A percentile compares a stretch with the other conserved stretches of the same genome.
These are phyloP conservation scores for Cenchrus purpureus DNA, from an alignment of 176 grass and related monocot genomes.

Conservation along the genomic window DNA sequence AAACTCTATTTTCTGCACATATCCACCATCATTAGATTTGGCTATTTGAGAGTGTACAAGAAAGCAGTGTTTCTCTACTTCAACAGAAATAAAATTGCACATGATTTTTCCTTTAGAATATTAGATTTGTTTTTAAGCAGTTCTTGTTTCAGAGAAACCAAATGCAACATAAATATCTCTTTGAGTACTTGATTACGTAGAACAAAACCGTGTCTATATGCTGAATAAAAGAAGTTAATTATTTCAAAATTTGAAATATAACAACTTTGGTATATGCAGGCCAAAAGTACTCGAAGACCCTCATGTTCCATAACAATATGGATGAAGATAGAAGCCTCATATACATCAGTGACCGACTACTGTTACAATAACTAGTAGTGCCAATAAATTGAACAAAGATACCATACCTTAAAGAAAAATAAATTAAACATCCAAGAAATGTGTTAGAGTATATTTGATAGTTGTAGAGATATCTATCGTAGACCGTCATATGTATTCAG, in stretches of 20 bases:
- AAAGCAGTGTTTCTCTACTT: neutral
- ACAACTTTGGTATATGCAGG: neutral
- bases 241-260: too few species aligned
- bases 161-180: neutral
- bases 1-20: slow-evolving; percentile 4
- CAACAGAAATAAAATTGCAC: neutral
- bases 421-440: too few species aligned
- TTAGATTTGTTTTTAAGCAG: too few species aligned
- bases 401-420: too few species aligned
- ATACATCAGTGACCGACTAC: neutral
- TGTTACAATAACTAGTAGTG: neutral
- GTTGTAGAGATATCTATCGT: too few species aligned
- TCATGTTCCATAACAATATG: neutral
- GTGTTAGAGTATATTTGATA: too few species aligned
- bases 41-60: neutral
- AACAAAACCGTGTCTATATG: neutral
- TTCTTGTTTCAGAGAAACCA: neutral
- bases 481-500: too few species aligned
- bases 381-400: too few species aligned
- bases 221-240: too few species aligned
- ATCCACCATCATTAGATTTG: neutral
- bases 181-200: neutral
- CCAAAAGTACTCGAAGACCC: neutral
- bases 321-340: neutral
- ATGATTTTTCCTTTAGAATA: neutral